A percentile compares a stretch with the other conserved stretches of the same genome.
Evolutionary conservation across 148 eudicot species (phyloP).

Genomic region (Spergularia marina): DNA sequence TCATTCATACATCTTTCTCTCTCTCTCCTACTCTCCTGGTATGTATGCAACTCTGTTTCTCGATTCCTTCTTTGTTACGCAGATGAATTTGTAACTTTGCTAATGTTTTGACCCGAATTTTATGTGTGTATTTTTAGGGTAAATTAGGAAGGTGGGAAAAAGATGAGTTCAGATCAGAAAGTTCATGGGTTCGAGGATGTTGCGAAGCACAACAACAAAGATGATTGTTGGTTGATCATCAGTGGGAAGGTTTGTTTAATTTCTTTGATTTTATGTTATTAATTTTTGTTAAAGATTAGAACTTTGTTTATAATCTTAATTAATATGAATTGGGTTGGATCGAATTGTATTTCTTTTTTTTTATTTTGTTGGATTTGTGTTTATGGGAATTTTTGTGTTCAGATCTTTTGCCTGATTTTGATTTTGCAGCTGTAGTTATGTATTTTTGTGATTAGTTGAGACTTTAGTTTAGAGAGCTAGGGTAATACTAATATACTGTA

Average conservation of each 20-base stretch:
- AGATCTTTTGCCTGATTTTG: neutral
- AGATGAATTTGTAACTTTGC: too few species aligned
- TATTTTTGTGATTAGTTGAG: neutral
- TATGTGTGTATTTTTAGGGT: too few species aligned
- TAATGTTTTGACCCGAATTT: too few species aligned
- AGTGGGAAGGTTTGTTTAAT: constrained; percentile 39
- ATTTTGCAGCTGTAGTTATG: neutral
- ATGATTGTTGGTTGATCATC: constrained; percentile 63
- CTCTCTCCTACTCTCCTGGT: too few species aligned
- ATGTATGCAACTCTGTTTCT: too few species aligned
- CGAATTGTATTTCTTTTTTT: too few species aligned
- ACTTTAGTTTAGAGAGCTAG: too few species aligned
- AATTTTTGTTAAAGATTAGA: neutral
- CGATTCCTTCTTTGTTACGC: too few species aligned
- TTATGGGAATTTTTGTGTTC: too few species aligned
- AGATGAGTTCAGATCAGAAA: constrained; percentile 41
- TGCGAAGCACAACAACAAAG: constrained; percentile 42
- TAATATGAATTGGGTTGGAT: neutral
- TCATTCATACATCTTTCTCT: too few species aligned
- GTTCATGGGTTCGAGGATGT: constrained; percentile 46
- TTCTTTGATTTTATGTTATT: neutral
- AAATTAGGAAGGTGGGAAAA: neutral
- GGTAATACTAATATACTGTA: too few species aligned
- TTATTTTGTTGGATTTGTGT: too few species aligned
- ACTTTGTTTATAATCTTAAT: neutral